These are phyloP conservation scores for Diversispora epigaea DNA, from an alignment of 192 early-diverging fungal genomes.

Conservation along the genomic window DNA sequence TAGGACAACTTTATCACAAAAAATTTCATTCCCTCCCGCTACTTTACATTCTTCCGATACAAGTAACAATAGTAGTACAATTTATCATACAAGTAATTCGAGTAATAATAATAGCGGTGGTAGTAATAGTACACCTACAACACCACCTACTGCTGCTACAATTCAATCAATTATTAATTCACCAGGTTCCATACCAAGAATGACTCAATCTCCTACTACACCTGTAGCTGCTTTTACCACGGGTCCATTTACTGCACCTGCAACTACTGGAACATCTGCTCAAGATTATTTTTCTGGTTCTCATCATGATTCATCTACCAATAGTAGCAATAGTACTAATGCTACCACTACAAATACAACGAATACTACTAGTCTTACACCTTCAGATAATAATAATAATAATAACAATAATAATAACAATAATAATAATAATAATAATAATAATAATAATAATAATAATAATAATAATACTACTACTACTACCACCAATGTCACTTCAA, in stretches of 20 bases:
- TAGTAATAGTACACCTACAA: background rate
- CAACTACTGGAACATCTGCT: conserved; percentile 25
- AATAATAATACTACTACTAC: background rate
- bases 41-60: background rate
- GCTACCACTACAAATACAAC: background rate
- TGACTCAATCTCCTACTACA: conserved; percentile 25
- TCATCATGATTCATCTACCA: conserved; percentile 36
- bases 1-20: background rate
- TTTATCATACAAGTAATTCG: background rate
- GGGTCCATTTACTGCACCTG: conserved; percentile 42
- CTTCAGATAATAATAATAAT: background rate
- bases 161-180: background rate
- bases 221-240: conserved; percentile 34
- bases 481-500: background rate
- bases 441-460: background rate
- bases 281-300: conserved; percentile 37
- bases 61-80: background rate
- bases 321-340: background rate
- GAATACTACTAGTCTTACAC: background rate
- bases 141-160: background rate
- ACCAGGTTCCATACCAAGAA: background rate
- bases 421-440: background rate
- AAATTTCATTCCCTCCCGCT: conserved; percentile 27
- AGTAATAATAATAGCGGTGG: too few species aligned
- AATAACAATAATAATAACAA: background rate